Percentiles rank a stretch among this genome's conserved stretches.
phyloP scores from a whole-genome alignment of 2,329 filamentous ascomycete genomes.

The Talaromyces sp. region DNA sequence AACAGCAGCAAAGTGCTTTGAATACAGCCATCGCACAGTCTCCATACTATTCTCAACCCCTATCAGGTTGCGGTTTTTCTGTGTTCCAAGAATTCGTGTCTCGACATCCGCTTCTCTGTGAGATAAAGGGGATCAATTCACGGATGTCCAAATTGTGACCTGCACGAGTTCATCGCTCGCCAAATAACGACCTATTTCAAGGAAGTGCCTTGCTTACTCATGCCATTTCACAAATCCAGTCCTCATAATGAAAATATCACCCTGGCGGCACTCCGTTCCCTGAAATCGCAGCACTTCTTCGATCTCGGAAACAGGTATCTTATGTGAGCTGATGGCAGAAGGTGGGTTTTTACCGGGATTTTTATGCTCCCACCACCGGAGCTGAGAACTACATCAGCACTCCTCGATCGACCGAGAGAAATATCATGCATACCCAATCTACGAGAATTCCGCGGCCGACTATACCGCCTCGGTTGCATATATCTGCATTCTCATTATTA shows the following conservation, averaged over 20 bases:
- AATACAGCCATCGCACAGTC: not conserved
- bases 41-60: not conserved
- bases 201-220: constrained; percentile 1
- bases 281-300: not conserved
- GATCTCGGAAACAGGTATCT: not conserved
- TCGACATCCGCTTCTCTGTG: not conserved
- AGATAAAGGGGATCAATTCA: no score
- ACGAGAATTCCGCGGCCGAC: not conserved
- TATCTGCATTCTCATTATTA: not conserved
- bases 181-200: no score
- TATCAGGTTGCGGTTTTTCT: not conserved
- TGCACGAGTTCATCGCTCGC: no score
- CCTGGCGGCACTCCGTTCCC: not conserved
- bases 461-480: not conserved
- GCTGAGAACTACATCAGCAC: not conserved
- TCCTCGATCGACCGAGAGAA: not conserved
- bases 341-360: not conserved
- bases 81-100: not conserved
- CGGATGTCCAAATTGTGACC: no score
- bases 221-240: not conserved
- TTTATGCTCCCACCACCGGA: not conserved
- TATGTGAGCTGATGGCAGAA: not conserved
- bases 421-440: not conserved
- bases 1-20: not conserved
- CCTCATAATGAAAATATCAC: not conserved